Evolutionary conservation across 257 asterid genomes (phyloP), one percentile per base, ranked within the genome.

Genomic region (Primulina huaijiensis): DNA sequence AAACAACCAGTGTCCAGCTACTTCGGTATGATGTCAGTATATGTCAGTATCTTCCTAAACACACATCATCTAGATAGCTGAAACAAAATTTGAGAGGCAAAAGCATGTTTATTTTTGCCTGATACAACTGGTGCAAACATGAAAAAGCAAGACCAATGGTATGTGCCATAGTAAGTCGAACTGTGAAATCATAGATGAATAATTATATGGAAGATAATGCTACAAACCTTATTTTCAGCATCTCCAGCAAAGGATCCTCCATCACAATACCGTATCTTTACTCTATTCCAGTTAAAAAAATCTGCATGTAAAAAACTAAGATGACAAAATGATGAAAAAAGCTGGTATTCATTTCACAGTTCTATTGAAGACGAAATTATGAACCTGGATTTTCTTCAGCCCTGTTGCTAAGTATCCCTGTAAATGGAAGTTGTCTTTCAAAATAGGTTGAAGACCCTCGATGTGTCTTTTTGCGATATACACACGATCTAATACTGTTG

Each of bases 211-310:
- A 7, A 31, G 34, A 56, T 20, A 62, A 55, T 34, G 72, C 43
- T 34, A 63, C 33, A n/a, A 75, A 87, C 90, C 95, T 79, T 79
- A 74, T 82, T 74, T 74, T 83, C 89, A 31, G 83, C 67, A 21
- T 87, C 87, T 29, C 94, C 94, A 7, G 85, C 40, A 62, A 87
- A 87, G 23, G 90, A 88, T 21, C 92, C 95, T 16, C 95, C 95
- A 53, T 88, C 95, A 76, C 95, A 88, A 50, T 88, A 88, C 1
- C 89, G 83, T 65, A 88, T 56, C 77, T 84, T 86, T 29, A 88
- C 88, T 74, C 95, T 77, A 60, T 88, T 88, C 95, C 95, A 88
- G 83, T 86, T 85, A 68, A 62, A 84, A 81, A 88, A 88, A 79
- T 88, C 95, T 88, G 84, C 70, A 68, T 2, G 3, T 35, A 31